Evolutionary conservation across 192 early-diverging fungal species (phyloP).

Genomic region (Backusella sp.): DNA sequence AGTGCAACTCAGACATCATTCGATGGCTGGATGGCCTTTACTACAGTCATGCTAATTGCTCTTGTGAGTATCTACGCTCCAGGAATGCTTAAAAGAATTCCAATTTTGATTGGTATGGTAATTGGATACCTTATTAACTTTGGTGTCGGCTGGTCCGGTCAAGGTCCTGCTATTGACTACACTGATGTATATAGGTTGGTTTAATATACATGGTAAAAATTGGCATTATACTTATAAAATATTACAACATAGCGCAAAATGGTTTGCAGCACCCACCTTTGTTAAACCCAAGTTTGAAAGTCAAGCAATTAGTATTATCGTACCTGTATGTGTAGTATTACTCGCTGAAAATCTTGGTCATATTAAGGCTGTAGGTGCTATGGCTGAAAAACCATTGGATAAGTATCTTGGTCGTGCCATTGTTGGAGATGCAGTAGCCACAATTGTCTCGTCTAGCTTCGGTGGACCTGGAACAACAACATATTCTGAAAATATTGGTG

Average conservation of each 20-base stretch:
- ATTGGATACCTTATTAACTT: conserved; percentile 39
- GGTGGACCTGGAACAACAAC: conserved; percentile 57
- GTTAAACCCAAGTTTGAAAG: conserved; percentile 42
- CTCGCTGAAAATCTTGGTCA: conserved; percentile 61
- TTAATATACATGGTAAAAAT: not conserved
- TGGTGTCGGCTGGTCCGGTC: conserved; percentile 34
- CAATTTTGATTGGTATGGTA: conserved; percentile 51
- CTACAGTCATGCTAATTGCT: conserved; percentile 43
- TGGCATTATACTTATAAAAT: not conserved
- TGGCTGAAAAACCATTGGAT: conserved; percentile 45
- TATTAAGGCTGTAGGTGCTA: conserved; percentile 51
- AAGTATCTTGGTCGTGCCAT: conserved; percentile 54
- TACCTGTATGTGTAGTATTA: conserved; percentile 52
- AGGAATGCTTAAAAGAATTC: conserved; percentile 42
- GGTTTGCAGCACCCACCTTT: conserved; percentile 52
- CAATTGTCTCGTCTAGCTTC: conserved; percentile 41
- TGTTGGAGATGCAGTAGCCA: conserved; percentile 57
- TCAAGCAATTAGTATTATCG: conserved; percentile 50
- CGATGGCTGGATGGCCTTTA: conserved; percentile 53
- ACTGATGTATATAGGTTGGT: conserved; percentile 29
- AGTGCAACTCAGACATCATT: conserved; percentile 37
- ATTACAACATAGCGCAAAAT: conserved; percentile 26
- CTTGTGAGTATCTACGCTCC: conserved; percentile 49
- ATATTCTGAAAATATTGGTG: conserved; percentile 61
- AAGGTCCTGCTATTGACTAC: conserved; percentile 36